Percentiles rank a stretch among this genome's conserved stretches.
phyloP scores from a whole-genome alignment of 1,284 basidiomycete genomes.

The Golubevia sp. region DNA sequence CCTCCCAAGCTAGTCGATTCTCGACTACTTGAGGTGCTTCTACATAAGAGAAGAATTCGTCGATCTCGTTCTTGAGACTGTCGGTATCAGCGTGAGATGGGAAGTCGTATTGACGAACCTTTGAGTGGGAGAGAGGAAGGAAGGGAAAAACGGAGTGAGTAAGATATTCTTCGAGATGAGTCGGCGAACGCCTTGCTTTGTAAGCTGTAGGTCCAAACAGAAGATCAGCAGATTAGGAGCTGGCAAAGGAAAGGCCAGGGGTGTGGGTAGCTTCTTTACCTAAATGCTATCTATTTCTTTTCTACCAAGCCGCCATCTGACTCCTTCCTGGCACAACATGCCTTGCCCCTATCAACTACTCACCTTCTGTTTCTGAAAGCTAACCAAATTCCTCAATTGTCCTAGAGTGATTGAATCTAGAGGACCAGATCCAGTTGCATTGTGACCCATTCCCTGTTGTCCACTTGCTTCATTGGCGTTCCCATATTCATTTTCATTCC shows the following conservation, averaged over 20 bases:
- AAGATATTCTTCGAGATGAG: too few species aligned
- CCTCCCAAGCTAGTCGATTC: conserved; percentile 15
- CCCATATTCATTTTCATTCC: background rate
- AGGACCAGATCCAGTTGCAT: conserved; percentile 10
- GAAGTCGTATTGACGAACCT: conserved; percentile 17
- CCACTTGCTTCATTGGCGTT: too few species aligned
- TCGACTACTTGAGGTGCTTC: conserved; percentile 89
- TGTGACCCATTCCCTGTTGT: too few species aligned
- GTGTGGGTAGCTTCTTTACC: too few species aligned
- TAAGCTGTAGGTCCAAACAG: too few species aligned
- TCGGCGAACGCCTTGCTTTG: too few species aligned
- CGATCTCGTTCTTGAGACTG: conserved; percentile 90
- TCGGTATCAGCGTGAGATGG: conserved; percentile 74
- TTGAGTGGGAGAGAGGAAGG: conserved; percentile 3
- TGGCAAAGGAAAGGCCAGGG: too few species aligned
- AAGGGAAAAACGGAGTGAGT: background rate
- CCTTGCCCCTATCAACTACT: background rate
- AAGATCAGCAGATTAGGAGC: too few species aligned
- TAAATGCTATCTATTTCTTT: too few species aligned
- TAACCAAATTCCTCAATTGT: conserved; percentile 34
- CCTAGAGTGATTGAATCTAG: conserved; percentile 39
- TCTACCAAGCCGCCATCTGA: too few species aligned
- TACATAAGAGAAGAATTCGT: conserved; percentile 97
- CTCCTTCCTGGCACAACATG: too few species aligned
- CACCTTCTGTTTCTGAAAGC: conserved; percentile 24